Evolutionary conservation across 352 stramenopile genomes (phyloP), one percentile per base, ranked within the genome.

Genomic region (Aphanomyces astaci): DNA sequence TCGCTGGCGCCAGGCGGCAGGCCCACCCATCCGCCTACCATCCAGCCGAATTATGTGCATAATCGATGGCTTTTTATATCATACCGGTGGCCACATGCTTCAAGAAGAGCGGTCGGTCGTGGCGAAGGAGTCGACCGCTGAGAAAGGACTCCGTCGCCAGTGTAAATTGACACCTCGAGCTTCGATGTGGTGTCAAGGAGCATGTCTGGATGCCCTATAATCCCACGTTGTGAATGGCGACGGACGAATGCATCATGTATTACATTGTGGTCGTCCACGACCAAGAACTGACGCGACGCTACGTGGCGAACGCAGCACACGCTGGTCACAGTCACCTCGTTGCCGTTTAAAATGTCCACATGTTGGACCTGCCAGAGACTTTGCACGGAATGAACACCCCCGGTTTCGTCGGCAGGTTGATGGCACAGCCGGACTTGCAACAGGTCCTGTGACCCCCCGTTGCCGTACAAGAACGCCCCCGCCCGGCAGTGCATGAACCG

Each of bases 291-390:
- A 2, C 52, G 22, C 15, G 52, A 45, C 27, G 52, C 52, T 9
- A 62, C 5, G 24, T 62, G 52, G 13, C 52, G 27, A 25, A 62
- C 9, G 28, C 52, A 62, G 13, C 24, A 40, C 5, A 43, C 28
- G 30, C n/a, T 45, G 52, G 7, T 25, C 5, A 25, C 30, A n/a
- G 52, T n/a, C 22, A 62, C 28, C 5, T 30, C 52, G 52, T 33
- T 62, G 25, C 52, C 52, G 30, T 62, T 33, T 22, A 40, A 40
- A 30, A 43, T 4, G 22, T 62, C 30, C 4, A 62, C 5, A 25
- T 62, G 52, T n/a, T 39, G 24, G 7, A 62, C 9, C 24, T 62
- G 52, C 52, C 52, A 62, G 27, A 62, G 52, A 7, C 52, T 30
- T 43, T 62, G 52, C 3, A 62, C 30, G 3, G 52, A 39, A 25